Evolutionary conservation across 2,329 filamentous ascomycete genomes (phyloP), one percentile per base, ranked within the genome.

Genomic region (Didymella exigua): DNA sequence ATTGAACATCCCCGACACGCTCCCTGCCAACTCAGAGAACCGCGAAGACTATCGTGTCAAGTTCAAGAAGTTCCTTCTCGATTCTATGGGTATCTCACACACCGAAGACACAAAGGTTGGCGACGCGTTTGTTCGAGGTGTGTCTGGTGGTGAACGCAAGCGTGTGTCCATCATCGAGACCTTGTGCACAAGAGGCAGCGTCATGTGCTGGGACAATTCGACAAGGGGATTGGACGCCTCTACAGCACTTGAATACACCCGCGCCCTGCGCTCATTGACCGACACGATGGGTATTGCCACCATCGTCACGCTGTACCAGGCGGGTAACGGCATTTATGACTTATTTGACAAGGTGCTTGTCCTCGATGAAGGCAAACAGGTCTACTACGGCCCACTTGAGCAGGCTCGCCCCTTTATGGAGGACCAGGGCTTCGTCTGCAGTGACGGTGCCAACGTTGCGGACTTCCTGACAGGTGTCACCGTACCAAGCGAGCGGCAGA

Each of bases 401-500:
- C 71, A 79, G 4, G 89, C 89, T 1, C 85, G 82, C 58, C 74
- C 75, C 0, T 92, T 86, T 70, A 91, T 92, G 60, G 83, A 86
- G 64, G 73, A 80, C 9, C 84, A 87, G 69, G 89, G 89, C 18
- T 92, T 90, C 63, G 64, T 85, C 21, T 89, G 84, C 62, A 78
- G 79, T 0, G 80, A 85, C 5, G 82, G 85, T 4, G 83, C 86
- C 26, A 91, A 87, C 0, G 85, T 86, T 0, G 85, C 84, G 1
- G 90, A 93, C 65, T 93, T 90, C 70, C 75, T 93, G n/a, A 92
- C 89, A 0, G 89, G 87, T 4, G 84, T 92, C 55, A 90, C 85
- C 2, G 76, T 75, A 5, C 62, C 78, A 1, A 69, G 70, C 27
- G 78, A 80, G 55, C 72, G 78, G 47, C 52, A 74, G n/a, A 73